Base-by-base conservation (phyloP, 2,329 filamentous ascomycete species). In the Diaporthe citrichinensis region DNA sequence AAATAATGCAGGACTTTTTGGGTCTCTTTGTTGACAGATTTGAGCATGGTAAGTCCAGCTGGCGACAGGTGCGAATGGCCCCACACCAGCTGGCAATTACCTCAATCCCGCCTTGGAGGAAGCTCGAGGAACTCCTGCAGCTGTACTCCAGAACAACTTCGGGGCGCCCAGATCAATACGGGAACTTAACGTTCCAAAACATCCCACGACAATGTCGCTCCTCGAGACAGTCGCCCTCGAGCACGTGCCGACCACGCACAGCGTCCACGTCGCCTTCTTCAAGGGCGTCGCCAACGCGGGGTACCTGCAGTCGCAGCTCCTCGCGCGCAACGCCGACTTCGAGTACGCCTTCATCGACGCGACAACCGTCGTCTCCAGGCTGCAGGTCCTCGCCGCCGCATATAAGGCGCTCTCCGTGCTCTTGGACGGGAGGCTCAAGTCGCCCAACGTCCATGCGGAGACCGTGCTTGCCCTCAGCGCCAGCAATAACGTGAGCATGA, bases 291-390 rank as follows among this genome's bases (percentile, higher is more conserved):
- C 90, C 77, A 99, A 99, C 83, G 90, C 95, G 15, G 85, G 90
- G 0, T 95, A 93, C 81, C 88, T 99, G 58, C 93, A 95, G 71
- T 88, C 93, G 79, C 96, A 98, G 85, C 91, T 99, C 7, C 88
- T 98, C n/a, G 90, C 91, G 8, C 94, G 94, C 71, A 98, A 98
- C 82, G 81, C 91, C 15, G 92, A 93, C 12, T 98, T 96, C 80
- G 95, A 98, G 84, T 98, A 98, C 87, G 95, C 96, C 46, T 94
- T 99, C 79, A 90, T 99, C 62, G 96, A 99, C 85, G 95, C 95
- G 28, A 92, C 91, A 61, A 91, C 94, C 83, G 93, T 97, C 74
- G 83, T 95, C 34, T 95, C 94, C 1, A 89, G 92, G 44, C 86
- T 88, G 8, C 95, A 98, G 79, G 86, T 95, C 59, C 88, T 97